phyloP scores from a whole-genome alignment of 371 early-diverging fungal genomes.

The Homolaphlyctis polyrhiza region DNA sequence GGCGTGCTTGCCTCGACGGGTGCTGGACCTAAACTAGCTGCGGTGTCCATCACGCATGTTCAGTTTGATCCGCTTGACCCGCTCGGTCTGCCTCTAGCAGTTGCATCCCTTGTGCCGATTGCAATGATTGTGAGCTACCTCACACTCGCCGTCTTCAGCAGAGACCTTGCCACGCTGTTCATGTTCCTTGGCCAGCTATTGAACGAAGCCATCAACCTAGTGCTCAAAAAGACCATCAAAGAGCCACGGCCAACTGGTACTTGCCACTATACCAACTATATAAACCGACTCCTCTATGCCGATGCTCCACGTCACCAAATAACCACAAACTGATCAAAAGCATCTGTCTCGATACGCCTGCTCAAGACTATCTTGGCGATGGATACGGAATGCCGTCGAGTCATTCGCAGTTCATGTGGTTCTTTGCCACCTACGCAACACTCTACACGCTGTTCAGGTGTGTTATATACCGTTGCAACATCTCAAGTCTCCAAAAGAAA shows the following conservation, averaged over 20 bases:
- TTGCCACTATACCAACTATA: neutral
- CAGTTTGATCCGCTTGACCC: conserved; percentile 57
- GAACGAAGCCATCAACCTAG: conserved; percentile 71
- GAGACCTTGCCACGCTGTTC: conserved; percentile 66
- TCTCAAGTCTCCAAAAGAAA: conserved; percentile 2
- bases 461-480: neutral
- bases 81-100: conserved; percentile 47
- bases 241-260: conserved; percentile 73
- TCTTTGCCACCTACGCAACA: conserved; percentile 61
- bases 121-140: conserved; percentile 74
- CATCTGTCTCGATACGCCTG: conserved; percentile 32
- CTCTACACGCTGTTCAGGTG: conserved; percentile 45
- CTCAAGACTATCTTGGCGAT: conserved; percentile 67
- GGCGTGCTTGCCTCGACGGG: too few relatives aligned
- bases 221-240: conserved; percentile 64
- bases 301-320: too few relatives aligned
- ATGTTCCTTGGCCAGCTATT: conserved; percentile 76
- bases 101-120: conserved; percentile 72
- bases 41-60: conserved; percentile 66
- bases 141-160: conserved; percentile 65
- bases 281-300: neutral
- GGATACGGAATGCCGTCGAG: conserved; percentile 95
- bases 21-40: too few relatives aligned
- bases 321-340: too few relatives aligned
- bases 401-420: conserved; percentile 90